Evolutionary conservation across 441 rosid species (phyloP), one percentile per base, ranked within the genome.

Genomic region (Adansonia gregorii): DNA sequence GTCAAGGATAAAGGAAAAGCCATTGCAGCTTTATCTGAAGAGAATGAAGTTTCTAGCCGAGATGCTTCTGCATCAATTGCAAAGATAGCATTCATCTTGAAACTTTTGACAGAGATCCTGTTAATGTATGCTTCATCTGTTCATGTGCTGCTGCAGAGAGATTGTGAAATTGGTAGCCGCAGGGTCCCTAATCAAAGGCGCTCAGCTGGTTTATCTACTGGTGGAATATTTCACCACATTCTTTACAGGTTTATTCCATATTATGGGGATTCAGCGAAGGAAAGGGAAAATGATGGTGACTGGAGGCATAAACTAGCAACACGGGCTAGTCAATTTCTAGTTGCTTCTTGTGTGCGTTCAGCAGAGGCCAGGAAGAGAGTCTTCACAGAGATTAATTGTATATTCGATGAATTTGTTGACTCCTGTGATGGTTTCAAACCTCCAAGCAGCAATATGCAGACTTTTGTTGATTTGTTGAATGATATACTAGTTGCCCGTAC

Each of bases 1-100:
- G 77, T 78, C 19, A 93, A 90, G 84, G 96, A 93, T 71, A 96
- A 96, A 88, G 99, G 99, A 74, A 96, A 94, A 86, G 98, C 96
- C 48, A 79, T 96, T 55, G 98, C 88, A 31, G 68, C 89, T 77
- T 83, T 85, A 43, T 78, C 91, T 78, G 97, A 88, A 48, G 94
- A 82, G 75, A 87, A 87, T 78, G 92, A 84, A 82, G 76, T 83
- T 72, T 80, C 83, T 76, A 65, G 82, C 58, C 96, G 86, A 72
- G 97, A 94, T 82, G 87, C 85, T 70, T 88, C 97, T 82, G 93
- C 96, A 49, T 83, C 89, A 6, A 87, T 93, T 81, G 99, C 99
- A 71, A 94, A 92, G 86, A 86, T 88, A 79, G 99, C 90, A 67
- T 96, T 96, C 83, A 82, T 93, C 83, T 86, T 96, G 88, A 96